These are phyloP conservation scores for Juncus effusus DNA, from an alignment of 176 grass and related monocot genomes.

Conservation along the genomic window DNA sequence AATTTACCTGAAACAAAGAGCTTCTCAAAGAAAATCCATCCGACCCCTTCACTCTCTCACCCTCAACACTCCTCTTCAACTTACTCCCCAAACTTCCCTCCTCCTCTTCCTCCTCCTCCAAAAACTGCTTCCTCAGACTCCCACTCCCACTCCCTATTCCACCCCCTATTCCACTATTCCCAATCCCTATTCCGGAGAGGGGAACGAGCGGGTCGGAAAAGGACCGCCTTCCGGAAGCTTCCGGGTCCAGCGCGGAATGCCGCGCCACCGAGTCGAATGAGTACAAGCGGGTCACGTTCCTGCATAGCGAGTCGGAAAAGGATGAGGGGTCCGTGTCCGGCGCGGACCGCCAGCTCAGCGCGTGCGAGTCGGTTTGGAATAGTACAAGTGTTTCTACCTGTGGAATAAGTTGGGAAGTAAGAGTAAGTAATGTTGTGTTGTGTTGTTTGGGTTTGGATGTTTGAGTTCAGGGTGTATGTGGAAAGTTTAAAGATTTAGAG, in stretches of 20 bases:
- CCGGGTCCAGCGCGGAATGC: slow-evolving; percentile 46
- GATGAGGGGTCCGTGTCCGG: slow-evolving; percentile 58
- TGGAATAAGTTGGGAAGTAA: neutral
- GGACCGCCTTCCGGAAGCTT: slow-evolving; percentile 58
- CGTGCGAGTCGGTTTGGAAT: slow-evolving; percentile 60
- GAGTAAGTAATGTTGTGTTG: neutral
- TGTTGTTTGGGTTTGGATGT: too few species aligned
- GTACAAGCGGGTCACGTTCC: slow-evolving; percentile 39
- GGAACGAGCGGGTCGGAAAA: slow-evolving; percentile 52
- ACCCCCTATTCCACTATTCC: slow-evolving; percentile 28
- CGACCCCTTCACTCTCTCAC: slow-evolving; percentile 56
- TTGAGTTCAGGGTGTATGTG: too few species aligned
- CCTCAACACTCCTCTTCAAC: slow-evolving; percentile 66
- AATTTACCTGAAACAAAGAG: slow-evolving; percentile 10
- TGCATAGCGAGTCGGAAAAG: slow-evolving; percentile 55
- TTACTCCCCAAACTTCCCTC: slow-evolving; percentile 70
- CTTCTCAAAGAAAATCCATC: slow-evolving; percentile 13
- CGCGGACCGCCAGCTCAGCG: slow-evolving; percentile 85
- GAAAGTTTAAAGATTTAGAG: too few species aligned
- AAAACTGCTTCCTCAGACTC: slow-evolving; percentile 68
- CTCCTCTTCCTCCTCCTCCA: slow-evolving; percentile 70
- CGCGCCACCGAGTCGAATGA: slow-evolving; percentile 47
- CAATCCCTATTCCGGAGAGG: too few species aligned
- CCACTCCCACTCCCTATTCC: slow-evolving; percentile 34
- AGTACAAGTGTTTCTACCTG: slow-evolving; percentile 88